Evolutionary conservation across 352 stramenopile genomes (phyloP).

Genomic region (Phytopythium mirpurense): DNA sequence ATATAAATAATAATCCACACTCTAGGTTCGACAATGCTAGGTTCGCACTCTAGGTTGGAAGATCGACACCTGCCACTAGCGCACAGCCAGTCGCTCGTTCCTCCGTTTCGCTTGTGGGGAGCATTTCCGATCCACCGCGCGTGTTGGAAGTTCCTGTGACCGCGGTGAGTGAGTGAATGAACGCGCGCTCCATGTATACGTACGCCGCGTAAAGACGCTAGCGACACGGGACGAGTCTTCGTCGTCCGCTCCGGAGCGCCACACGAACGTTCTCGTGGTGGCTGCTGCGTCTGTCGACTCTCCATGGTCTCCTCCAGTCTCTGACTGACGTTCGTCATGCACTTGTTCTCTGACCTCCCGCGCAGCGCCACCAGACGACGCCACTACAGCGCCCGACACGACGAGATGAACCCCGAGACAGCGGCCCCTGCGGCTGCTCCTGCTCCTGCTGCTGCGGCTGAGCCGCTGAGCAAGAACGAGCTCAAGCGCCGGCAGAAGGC

Average conservation of each 20-base stretch:
- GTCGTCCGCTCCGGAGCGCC: too few species aligned
- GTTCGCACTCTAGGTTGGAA: background rate
- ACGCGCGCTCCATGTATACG: background rate
- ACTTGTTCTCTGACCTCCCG: too few species aligned
- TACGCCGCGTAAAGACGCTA: too few species aligned
- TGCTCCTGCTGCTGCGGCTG: slow-evolving; percentile 14
- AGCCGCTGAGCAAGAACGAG: slow-evolving; percentile 95
- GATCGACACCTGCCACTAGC: background rate
- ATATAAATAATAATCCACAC: too few species aligned
- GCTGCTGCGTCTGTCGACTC: too few species aligned
- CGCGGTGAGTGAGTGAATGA: background rate
- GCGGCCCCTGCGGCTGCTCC: slow-evolving; percentile 9
- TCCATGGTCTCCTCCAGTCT: too few species aligned
- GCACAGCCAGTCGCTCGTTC: background rate
- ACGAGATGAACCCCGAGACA: slow-evolving; percentile 14
- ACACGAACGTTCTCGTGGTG: too few species aligned
- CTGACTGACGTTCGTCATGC: too few species aligned
- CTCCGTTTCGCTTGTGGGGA: background rate
- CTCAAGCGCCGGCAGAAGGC: slow-evolving; percentile 98
- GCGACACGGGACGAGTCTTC: too few species aligned
- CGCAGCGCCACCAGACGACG: too few species aligned
- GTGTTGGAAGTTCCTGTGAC: background rate
- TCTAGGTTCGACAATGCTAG: background rate
- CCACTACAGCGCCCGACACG: background rate
- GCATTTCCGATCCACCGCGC: background rate